Evolutionary conservation across 192 early-diverging fungal genomes (phyloP), one percentile per base, ranked within the genome.

Genomic region (Spizellomyces sp.): DNA sequence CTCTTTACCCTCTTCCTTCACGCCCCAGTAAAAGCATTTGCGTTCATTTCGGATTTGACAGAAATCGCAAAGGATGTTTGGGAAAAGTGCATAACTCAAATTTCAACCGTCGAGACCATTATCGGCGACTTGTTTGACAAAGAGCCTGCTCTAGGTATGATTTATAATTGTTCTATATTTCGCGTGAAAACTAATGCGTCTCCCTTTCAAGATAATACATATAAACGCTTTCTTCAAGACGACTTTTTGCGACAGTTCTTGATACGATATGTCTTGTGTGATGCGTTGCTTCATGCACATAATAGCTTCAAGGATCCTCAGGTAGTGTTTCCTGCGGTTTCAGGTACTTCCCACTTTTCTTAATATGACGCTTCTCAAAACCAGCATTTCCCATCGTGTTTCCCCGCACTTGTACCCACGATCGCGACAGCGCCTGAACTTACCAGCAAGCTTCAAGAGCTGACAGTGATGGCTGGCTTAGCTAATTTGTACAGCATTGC

Each of bases 1-100:
- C 85, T 98, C 10, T 98, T 97, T 71, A 98, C 96, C 5, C 75
- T 99, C 65, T 99, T 99, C 71, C 79, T 99, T 64, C 93, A 97
- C 76, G 89, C 90, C 10, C 95, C 96, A 4, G 62, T 96, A 10
- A 90, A 96, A 54, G 97, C 92, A 0, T 95, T 99, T 68, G 89
- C 90, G 19, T 94, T 91, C 64, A 81, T 96, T 15, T 91, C 84
- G 7, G 90, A 90, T 48, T 84, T 89, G 42, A 84, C 81, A 1
- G 81, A 90, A 56, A 73, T 90, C 21, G 78, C 81, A 58, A 70
- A 82, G 5, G 82, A 87, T 1, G 82, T 82, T 9, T 96, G 94
- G 94, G 81, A 85, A n/a, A 82, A 87, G 64, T 89, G 89, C 73
- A 70, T 85, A 4, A 62, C 76, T 8, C 75, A 83, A 22, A 77